Percentiles rank a stretch among this genome's conserved stretches.
These are phyloP conservation scores for Hypoxylon lenormandii DNA, from an alignment of 495 filamentous ascomycete species.

Conservation along the genomic window DNA sequence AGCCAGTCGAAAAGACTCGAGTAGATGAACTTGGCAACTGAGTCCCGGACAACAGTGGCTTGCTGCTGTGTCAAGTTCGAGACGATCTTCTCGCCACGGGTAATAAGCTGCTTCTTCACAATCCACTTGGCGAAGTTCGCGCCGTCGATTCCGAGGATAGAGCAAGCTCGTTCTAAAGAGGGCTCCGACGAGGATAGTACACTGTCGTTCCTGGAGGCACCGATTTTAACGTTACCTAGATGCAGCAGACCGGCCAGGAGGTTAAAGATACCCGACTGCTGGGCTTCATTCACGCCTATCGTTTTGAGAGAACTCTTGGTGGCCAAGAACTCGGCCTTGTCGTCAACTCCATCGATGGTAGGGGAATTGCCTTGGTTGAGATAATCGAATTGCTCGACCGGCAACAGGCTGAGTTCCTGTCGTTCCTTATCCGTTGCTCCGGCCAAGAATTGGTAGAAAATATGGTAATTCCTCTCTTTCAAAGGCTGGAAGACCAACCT, in stretches of 20 bases:
- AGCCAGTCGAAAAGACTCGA: slow-evolving; percentile 99
- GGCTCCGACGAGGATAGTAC: slow-evolving; percentile 83
- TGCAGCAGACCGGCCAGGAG: slow-evolving; percentile 92
- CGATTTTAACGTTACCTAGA: slow-evolving; percentile 95
- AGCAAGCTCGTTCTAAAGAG: slow-evolving; percentile 81
- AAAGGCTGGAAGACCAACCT: slow-evolving; percentile 97
- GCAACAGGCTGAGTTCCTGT: slow-evolving; percentile 77
- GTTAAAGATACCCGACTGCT: slow-evolving; percentile 88
- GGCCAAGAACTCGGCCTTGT: slow-evolving; percentile 90
- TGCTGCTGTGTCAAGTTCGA: slow-evolving; percentile 95
- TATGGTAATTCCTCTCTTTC: slow-evolving; percentile 98
- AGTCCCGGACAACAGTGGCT: slow-evolving; percentile 93
- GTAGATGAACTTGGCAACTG: slow-evolving; percentile 98
- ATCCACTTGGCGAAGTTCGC: slow-evolving; percentile 97
- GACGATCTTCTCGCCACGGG: slow-evolving; percentile 95
- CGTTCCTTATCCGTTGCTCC: slow-evolving; percentile 88
- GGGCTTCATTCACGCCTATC: slow-evolving; percentile 80
- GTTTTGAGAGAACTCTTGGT: slow-evolving; percentile 86
- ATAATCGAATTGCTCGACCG: slow-evolving; percentile 92
- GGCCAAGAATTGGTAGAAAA: slow-evolving; percentile 98
- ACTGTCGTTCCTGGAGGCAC: slow-evolving; percentile 87
- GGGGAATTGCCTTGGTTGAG: slow-evolving; percentile 94
- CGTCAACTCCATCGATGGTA: slow-evolving; percentile 92
- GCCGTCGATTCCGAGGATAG: slow-evolving; percentile 87
- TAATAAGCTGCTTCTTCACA: slow-evolving; percentile 97